Evolutionary conservation across 805 yeast genomes (phyloP).

Genomic region (Isabelozyma rhagii): DNA sequence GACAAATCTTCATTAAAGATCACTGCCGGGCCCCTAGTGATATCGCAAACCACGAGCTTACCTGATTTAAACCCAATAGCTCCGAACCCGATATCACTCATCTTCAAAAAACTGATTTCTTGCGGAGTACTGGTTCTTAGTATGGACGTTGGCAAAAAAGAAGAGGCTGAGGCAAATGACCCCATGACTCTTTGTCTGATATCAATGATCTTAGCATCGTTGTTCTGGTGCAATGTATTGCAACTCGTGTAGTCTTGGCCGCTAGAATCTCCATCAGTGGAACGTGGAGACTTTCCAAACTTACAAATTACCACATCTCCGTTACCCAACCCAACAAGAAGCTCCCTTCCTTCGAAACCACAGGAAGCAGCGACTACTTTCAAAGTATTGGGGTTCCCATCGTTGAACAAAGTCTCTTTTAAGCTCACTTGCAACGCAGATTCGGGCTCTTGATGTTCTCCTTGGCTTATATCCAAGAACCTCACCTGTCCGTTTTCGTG

Average conservation of each 20-base stretch:
- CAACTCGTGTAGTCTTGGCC: conserved; percentile 24
- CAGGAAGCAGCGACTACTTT: conserved; percentile 62
- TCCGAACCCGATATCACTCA: conserved; percentile 80
- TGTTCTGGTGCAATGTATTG: conserved; percentile 29
- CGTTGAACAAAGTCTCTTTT: conserved; percentile 28
- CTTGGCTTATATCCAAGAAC: conserved; percentile 78
- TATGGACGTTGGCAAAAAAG: conserved; percentile 32
- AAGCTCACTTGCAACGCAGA: conserved; percentile 30
- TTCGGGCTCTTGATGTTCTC: conserved; percentile 46
- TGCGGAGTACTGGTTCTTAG: conserved; percentile 34
- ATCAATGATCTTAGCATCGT: conserved; percentile 41
- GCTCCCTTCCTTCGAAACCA: conserved; percentile 73
- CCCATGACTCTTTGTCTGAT: conserved; percentile 54
- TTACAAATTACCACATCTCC: conserved; percentile 78
- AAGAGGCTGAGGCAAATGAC: conserved; percentile 22
- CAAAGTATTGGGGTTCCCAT: conserved; percentile 30
- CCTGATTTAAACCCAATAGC: conserved; percentile 79
- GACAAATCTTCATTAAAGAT: conserved; percentile 41
- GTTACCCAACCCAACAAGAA: conserved; percentile 61
- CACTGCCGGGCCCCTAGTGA: conserved; percentile 69
- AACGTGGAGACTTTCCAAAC: conserved; percentile 43
- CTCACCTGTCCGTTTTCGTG: conserved; percentile 83
- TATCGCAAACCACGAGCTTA: conserved; percentile 67
- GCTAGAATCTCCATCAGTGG: conserved; percentile 7
- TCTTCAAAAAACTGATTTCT: conserved; percentile 55